phyloP scores from a whole-genome alignment of 148 eudicot genomes.

The Polygonum maritimum region DNA sequence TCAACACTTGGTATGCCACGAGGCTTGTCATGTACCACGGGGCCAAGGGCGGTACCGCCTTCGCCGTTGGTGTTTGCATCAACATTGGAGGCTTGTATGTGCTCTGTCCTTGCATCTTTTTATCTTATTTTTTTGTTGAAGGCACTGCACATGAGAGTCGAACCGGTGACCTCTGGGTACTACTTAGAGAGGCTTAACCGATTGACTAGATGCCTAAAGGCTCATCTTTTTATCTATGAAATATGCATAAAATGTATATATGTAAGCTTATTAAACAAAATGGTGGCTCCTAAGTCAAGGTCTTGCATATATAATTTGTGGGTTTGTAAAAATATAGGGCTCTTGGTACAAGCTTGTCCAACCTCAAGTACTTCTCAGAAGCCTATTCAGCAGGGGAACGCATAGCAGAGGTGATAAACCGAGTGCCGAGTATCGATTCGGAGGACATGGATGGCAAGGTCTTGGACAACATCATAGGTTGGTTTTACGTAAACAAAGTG shows the following conservation, averaged over 20 bases:
- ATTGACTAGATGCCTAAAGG: too few species aligned
- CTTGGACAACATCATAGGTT: background rate
- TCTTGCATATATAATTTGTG: too few species aligned
- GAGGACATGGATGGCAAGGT: slow-evolving; percentile 4
- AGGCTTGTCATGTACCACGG: slow-evolving; percentile 78
- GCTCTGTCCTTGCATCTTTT: background rate
- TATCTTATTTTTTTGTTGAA: too few species aligned
- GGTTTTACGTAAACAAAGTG: background rate
- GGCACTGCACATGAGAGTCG: too few species aligned
- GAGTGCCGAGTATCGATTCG: slow-evolving; percentile 23
- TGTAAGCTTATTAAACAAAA: background rate
- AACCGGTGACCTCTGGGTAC: too few species aligned
- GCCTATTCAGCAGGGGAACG: slow-evolving; percentile 18
- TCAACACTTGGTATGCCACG: slow-evolving; percentile 71
- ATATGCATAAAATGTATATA: background rate
- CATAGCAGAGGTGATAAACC: slow-evolving; percentile 14
- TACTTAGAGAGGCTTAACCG: too few species aligned
- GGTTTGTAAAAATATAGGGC: slow-evolving; percentile 7
- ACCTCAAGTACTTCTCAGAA: slow-evolving; percentile 23
- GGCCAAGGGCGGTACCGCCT: slow-evolving; percentile 73
- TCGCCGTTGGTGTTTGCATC: slow-evolving; percentile 56
- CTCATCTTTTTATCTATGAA: background rate
- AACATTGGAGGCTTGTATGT: slow-evolving; percentile 76
- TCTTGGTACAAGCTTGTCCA: slow-evolving; percentile 17
- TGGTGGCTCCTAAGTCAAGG: too few species aligned